These are phyloP conservation scores for Dactylellina parvicollis DNA, from an alignment of 2,329 filamentous ascomycete species.

Conservation along the genomic window DNA sequence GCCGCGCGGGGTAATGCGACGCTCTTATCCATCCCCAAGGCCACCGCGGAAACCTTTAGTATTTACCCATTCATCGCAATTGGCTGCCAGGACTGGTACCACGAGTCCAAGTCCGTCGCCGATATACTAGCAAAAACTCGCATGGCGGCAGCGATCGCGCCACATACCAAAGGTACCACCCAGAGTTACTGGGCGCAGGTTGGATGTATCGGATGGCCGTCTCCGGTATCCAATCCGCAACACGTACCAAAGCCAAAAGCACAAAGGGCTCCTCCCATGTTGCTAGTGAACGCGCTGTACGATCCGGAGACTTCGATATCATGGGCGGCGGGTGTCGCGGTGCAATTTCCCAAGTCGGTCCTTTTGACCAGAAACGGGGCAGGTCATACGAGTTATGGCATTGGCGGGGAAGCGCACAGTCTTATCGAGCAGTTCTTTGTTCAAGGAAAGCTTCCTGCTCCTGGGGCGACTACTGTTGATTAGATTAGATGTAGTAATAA, in stretches of 20 bases:
- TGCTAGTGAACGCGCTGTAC: constrained; percentile 62
- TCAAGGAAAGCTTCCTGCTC: constrained; percentile 60
- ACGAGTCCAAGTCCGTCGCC: constrained; percentile 44
- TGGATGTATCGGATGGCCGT: constrained; percentile 63
- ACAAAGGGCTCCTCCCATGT: constrained; percentile 59
- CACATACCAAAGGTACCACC: constrained; percentile 60
- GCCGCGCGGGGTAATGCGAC: constrained; percentile 62
- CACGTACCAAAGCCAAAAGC: constrained; percentile 30
- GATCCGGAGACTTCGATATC: constrained; percentile 63
- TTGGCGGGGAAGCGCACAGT: constrained; percentile 59
- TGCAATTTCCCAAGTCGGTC: constrained; percentile 60
- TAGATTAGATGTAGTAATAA: too few relatives aligned
- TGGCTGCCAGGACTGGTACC: constrained; percentile 62
- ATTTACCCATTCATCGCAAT: constrained; percentile 60
- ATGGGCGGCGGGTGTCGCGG: constrained; percentile 61
- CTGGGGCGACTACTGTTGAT: neutral
- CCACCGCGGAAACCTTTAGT: constrained; percentile 56
- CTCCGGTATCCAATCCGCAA: constrained; percentile 60
- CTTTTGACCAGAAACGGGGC: constrained; percentile 62
- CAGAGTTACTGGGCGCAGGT: constrained; percentile 61
- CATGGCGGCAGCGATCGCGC: constrained; percentile 59
- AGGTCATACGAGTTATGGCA: constrained; percentile 62
- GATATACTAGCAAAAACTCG: constrained; percentile 2
- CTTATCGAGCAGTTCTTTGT: constrained; percentile 60
- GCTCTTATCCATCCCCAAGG: constrained; percentile 59